These are phyloP conservation scores for Mimosa pudica DNA, from an alignment of 306 rosid species.

Conservation along the genomic window DNA sequence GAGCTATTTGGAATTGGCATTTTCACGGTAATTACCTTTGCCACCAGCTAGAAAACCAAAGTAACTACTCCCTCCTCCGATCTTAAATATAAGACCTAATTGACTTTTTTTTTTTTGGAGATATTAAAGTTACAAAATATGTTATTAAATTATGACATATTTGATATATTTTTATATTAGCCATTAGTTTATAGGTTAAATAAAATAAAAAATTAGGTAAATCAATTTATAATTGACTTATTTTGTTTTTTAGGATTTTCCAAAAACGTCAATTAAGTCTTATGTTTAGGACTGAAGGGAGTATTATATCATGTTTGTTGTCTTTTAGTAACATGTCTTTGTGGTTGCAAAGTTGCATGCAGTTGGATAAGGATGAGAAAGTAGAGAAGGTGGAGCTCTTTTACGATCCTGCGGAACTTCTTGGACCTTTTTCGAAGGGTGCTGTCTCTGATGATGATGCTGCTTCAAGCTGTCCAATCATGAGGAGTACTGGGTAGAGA, in stretches of 20 bases:
- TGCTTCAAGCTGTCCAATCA: constrained; percentile 51
- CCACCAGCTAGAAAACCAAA: neutral
- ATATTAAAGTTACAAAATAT: no score
- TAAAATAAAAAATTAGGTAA: no score
- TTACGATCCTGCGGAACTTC: constrained; percentile 63
- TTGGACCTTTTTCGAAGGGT: constrained; percentile 65
- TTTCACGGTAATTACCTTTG: constrained; percentile 42
- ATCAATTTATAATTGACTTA: no score
- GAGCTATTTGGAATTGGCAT: constrained; percentile 59
- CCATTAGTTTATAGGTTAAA: no score
- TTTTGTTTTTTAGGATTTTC: no score
- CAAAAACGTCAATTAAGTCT: no score
- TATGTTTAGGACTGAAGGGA: no score
- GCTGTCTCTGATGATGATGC: constrained; percentile 35
- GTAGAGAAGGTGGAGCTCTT: constrained; percentile 73
- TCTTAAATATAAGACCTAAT: no score
- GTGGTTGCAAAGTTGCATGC: neutral
- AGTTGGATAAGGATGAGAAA: constrained; percentile 58
- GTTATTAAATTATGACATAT: no score
- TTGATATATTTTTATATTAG: no score
- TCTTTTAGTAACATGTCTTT: neutral
- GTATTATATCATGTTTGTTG: neutral
- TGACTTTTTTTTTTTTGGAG: no score
- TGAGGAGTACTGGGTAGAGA: constrained; percentile 49
- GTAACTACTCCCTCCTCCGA: no score